Base-by-base conservation (phyloP, 192 early-diverging fungal species). In the Linnemannia hyalina region DNA sequence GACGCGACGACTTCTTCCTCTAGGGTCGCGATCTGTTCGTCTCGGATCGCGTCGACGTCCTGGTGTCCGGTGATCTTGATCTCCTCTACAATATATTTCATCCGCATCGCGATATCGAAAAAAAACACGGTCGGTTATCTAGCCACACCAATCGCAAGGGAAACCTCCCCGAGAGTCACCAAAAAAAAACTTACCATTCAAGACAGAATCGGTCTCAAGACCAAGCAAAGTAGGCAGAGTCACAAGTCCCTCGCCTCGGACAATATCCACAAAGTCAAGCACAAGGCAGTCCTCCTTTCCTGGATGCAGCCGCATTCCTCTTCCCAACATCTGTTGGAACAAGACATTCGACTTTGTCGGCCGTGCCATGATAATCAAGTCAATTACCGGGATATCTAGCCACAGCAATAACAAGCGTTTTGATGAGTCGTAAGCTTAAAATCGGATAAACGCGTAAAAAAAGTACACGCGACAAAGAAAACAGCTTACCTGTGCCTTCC, bases 261-360 rank as follows among this genome's bases (percentile, higher is more conserved):
- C 90, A n/a, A 89, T 89, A 81, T 99, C 97, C 57, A 96, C 93
- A 89, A 98, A 95, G 80, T 99, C 98, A 40, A 98, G 81, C 0
- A 98, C 91, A 35, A 97, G 83, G 76, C 98, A 98, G 76, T 96
- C 91, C 4, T 84, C 75, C 83, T 99, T 99, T 1, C 81, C 90
- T 18, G 83, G 75, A 70, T 81, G 77, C 18, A 91, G 68, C 4
- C 97, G 91, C 93, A 99, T 91, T 1, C 98, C 98, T 40, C 98
- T 93, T 18, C 98, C 98, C 47, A 99, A 82, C 98, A 99, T 99
- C 89, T 99, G 98, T 76, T 96, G 95, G 90, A 98, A 94, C 74
- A 99, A 90, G 36, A 94, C 94, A n/a, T 91, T 86, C 49, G 96
- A 97, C 41, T 91, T 89, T 13, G 98, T 99, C 1, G 97, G 98